These are phyloP conservation scores for Rhazya stricta DNA, from an alignment of 257 asterid species.

Conservation along the genomic window DNA sequence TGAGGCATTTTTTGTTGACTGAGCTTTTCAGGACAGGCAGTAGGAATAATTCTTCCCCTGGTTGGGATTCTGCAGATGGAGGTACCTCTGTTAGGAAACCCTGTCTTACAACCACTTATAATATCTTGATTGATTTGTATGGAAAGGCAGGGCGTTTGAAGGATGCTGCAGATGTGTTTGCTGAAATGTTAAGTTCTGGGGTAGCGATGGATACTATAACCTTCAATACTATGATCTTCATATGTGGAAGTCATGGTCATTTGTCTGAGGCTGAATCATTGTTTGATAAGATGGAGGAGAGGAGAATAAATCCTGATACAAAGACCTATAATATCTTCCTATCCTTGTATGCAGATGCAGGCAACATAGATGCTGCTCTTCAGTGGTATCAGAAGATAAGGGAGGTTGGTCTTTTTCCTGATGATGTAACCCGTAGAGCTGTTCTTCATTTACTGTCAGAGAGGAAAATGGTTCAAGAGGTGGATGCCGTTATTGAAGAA, in stretches of 20 bases:
- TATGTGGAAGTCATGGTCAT: slow-evolving; percentile 71
- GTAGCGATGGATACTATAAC: slow-evolving; percentile 68
- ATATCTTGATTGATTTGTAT: slow-evolving; percentile 82
- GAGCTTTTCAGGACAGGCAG: slow-evolving; percentile 85
- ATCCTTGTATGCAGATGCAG: slow-evolving; percentile 55
- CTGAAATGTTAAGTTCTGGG: slow-evolving; percentile 76
- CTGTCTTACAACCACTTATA: slow-evolving; percentile 65
- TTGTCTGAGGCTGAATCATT: slow-evolving; percentile 82
- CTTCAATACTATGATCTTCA: slow-evolving; percentile 80
- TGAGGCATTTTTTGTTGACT: slow-evolving; percentile 66
- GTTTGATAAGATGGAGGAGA: slow-evolving; percentile 73
- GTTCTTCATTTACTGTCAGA: slow-evolving; percentile 54
- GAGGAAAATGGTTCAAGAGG: slow-evolving; percentile 66
- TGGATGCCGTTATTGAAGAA: slow-evolving; percentile 62
- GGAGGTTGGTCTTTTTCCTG: slow-evolving; percentile 80
- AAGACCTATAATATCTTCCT: slow-evolving; percentile 77
- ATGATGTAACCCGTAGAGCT: slow-evolving; percentile 66
- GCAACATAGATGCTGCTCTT: slow-evolving; percentile 56
- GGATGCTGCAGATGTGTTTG: slow-evolving; percentile 74
- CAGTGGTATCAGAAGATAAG: slow-evolving; percentile 59
- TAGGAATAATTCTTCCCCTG: slow-evolving; percentile 32
- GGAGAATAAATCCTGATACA: slow-evolving; percentile 70
- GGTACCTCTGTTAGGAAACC: slow-evolving; percentile 46
- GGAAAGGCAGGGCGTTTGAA: slow-evolving; percentile 84
- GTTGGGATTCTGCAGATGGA: slow-evolving; percentile 19